Evolutionary conservation across 306 rosid species (phyloP).

Genomic region (Cicer yamashitae): DNA sequence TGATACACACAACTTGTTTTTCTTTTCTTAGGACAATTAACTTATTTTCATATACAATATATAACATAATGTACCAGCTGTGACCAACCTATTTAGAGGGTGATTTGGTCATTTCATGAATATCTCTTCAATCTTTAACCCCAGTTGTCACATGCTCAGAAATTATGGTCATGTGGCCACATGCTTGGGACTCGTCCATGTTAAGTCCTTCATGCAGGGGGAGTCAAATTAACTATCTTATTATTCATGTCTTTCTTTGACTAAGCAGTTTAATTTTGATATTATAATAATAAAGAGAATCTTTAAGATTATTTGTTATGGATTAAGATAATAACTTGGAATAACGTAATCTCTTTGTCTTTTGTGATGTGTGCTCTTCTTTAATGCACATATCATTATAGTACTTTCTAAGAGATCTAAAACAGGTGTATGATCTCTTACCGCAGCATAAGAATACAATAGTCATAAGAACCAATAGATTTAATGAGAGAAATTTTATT

Average conservation of each 20-base stretch:
- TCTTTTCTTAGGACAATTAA: slow-evolving; percentile 48
- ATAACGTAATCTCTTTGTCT: slow-evolving; percentile 44
- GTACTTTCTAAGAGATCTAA: slow-evolving; percentile 27
- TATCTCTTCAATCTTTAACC: slow-evolving; percentile 51
- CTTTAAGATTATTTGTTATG: slow-evolving; percentile 48
- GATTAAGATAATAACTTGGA: slow-evolving; percentile 30
- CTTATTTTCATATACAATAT: slow-evolving; percentile 47
- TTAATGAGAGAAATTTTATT: too few relatives aligned
- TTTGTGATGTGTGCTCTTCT: slow-evolving; percentile 39
- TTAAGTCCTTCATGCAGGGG: slow-evolving; percentile 66
- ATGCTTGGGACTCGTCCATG: slow-evolving; percentile 79
- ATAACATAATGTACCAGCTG: slow-evolving; percentile 49
- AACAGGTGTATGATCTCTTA: background rate
- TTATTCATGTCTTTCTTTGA: slow-evolving; percentile 60
- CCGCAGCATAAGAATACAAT: too few relatives aligned
- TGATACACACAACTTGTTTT: slow-evolving; percentile 59
- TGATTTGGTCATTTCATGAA: slow-evolving; percentile 51
- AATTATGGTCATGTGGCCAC: slow-evolving; percentile 93
- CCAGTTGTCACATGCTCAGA: slow-evolving; percentile 78
- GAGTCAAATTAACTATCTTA: slow-evolving; percentile 61
- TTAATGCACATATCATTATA: slow-evolving; percentile 38
- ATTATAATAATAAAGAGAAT: slow-evolving; percentile 30
- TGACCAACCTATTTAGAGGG: slow-evolving; percentile 52
- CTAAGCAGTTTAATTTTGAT: slow-evolving; percentile 46
- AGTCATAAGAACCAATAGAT: too few relatives aligned